Base-by-base conservation (phyloP, 352 stramenopile species). In the Globisporangium mamillatum region DNA sequence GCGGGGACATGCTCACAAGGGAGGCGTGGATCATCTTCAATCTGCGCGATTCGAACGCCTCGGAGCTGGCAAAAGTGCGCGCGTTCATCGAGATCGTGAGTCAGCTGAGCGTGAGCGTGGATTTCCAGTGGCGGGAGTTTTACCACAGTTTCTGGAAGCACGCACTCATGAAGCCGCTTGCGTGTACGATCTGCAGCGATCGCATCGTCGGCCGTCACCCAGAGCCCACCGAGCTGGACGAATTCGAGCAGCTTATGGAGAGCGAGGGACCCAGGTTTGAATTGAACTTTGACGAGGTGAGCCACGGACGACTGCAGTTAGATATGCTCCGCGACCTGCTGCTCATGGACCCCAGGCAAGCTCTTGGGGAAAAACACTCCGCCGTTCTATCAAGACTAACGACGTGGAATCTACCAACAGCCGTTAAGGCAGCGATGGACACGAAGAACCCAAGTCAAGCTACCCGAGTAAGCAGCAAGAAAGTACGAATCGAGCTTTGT, bases 231-330 rank as follows among this genome's bases (percentile, higher is more conserved):
- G 41, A 44, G 16, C 53, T 56, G 5, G 59, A 64, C 41, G 16
- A 64, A 22, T 32, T 54, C 8, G 59, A 41, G 24, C 38, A 24
- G 36, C 59, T 64, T 27, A 58, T 58, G 52, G 25, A 18, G 16
- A 64, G 59, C 16, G 59, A 64, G 9, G 59, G 38, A n/a, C 38
- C 59, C 59, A 6, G 4, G 59, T 24, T 56, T 56, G n/a, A 24
- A 38, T 25, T 64, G 14, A n/a, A 64, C 27, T 56, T 64, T 22
- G 24, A 16, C 14, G 38, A 55, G 4, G 34, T 50, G 5, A 16
- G 27, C 4, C 20, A n/a, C 24, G 38, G n/a, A 1, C 41, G 7
- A 10, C 9, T 29, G 16, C 59, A 56, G 25, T 4, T 64, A 12
- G 16, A 20, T 2, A 44, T 64, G 38, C 38, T 64, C 4, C 59